Conservation (phyloP, 441 rosid genomes). For the Gossypium gossypioides region DNA sequence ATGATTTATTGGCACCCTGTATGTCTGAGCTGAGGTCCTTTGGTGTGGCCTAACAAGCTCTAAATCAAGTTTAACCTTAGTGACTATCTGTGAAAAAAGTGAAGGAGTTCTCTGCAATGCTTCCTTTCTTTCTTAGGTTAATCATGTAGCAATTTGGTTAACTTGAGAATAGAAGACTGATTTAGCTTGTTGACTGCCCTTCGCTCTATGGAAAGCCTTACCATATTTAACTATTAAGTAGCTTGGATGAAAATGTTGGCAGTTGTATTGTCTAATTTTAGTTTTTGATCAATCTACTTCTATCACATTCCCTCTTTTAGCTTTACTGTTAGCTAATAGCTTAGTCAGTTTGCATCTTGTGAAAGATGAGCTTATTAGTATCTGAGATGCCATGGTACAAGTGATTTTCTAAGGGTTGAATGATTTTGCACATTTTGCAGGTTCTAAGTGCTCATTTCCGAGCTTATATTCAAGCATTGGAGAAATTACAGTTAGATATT, state of each 20-base stretch:
- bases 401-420: neutral
- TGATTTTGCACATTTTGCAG: conserved; percentile 35
- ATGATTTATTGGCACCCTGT: neutral
- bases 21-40: neutral
- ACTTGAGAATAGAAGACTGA: neutral
- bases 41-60: neutral
- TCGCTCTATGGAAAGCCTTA: neutral
- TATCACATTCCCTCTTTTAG: neutral
- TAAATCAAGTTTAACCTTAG: neutral
- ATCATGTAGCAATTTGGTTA: neutral
- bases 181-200: neutral
- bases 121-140: neutral
- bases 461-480: conserved; percentile 94
- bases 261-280: neutral
- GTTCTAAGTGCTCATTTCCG: conserved; percentile 97
- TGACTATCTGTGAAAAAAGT: neutral
- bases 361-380: neutral
- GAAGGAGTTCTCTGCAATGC: neutral
- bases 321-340: neutral
- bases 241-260: conserved; percentile 1
- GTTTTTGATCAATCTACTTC: neutral
- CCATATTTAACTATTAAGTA: neutral
- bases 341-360: neutral
- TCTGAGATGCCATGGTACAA: neutral
- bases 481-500: conserved; percentile 93